Percentiles rank a stretch among this genome's conserved stretches.
Conservation (phyloP, 306 rosid genomes). For the Cucurbita pepo region DNA sequence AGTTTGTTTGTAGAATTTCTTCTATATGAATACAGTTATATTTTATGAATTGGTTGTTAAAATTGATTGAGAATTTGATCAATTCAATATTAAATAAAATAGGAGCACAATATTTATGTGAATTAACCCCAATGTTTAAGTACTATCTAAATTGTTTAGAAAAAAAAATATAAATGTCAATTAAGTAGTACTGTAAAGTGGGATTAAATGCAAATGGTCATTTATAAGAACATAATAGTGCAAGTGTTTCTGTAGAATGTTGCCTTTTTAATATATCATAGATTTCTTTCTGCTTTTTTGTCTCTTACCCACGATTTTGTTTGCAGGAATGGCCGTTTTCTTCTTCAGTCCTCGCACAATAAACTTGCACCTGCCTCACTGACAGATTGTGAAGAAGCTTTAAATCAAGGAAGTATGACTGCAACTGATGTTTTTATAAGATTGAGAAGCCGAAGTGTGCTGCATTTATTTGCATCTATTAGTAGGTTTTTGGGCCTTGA, state of each 20-base stretch:
- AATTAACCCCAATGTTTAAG: neutral
- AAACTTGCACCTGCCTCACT: slow-evolving; percentile 40
- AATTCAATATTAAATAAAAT: neutral
- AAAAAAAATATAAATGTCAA: neutral
- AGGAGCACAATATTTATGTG: neutral
- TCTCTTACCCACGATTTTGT: slow-evolving; percentile 12
- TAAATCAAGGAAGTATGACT: slow-evolving; percentile 78
- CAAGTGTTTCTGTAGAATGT: neutral
- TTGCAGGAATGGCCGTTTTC: slow-evolving; percentile 85
- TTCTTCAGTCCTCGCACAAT: slow-evolving; percentile 68
- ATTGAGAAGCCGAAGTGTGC: slow-evolving; percentile 80
- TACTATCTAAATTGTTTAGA: neutral
- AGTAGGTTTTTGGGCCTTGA: slow-evolving; percentile 85
- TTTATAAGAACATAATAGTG: neutral
- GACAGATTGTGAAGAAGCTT: slow-evolving; percentile 82
- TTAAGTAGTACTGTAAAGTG: neutral
- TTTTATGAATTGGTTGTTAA: neutral
- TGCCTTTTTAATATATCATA: neutral
- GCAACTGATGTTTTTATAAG: slow-evolving; percentile 77
- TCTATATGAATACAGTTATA: neutral
- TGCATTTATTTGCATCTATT: slow-evolving; percentile 85
- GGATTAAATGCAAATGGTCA: neutral
- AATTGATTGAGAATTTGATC: neutral
- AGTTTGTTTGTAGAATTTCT: neutral
- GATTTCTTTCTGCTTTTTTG: neutral